A percentile compares a stretch with the other conserved stretches of the same genome.
These are phyloP conservation scores for Tylopilus subfusipes DNA, from an alignment of 768 basidiomycete genomes.

Conservation along the genomic window DNA sequence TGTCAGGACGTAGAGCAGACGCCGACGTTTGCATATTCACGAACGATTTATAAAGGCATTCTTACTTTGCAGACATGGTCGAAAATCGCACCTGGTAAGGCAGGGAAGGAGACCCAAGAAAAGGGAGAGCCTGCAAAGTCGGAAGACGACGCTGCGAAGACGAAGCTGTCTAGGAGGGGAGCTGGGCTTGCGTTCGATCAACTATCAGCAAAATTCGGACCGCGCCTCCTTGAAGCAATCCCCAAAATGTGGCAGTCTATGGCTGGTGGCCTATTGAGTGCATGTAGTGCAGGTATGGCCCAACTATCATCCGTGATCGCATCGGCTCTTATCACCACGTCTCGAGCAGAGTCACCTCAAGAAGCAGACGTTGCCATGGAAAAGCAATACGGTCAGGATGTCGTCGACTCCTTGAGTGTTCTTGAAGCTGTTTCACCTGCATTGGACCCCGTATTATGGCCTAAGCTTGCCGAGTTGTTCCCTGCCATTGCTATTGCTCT, in stretches of 20 bases:
- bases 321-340: neutral
- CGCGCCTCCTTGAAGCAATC: conserved; percentile 67
- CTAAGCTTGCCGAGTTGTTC: conserved; percentile 66
- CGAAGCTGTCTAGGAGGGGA: conserved; percentile 77
- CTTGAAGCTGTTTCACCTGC: conserved; percentile 78
- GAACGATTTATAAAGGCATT: conserved; percentile 65
- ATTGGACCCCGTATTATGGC: conserved; percentile 67
- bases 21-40: conserved; percentile 76
- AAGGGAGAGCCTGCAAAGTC: conserved; percentile 42
- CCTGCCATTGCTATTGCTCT: conserved; percentile 74
- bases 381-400: conserved; percentile 77
- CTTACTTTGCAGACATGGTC: conserved; percentile 61
- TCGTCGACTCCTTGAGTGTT: conserved; percentile 90
- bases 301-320: neutral
- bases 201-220: conserved; percentile 73
- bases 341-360: conserved; percentile 45
- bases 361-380: conserved; percentile 65
- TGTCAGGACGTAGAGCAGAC: conserved; percentile 89
- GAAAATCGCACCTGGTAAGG: conserved; percentile 33
- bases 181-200: conserved; percentile 79
- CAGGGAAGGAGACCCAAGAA: conserved; percentile 39
- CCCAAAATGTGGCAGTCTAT: conserved; percentile 96
- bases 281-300: conserved; percentile 60
- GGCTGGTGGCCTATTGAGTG: conserved; percentile 68
- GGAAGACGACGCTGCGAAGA: conserved; percentile 55